These are phyloP conservation scores for Cladorrhinum samala DNA, from an alignment of 495 filamentous ascomycete species.

Conservation along the genomic window DNA sequence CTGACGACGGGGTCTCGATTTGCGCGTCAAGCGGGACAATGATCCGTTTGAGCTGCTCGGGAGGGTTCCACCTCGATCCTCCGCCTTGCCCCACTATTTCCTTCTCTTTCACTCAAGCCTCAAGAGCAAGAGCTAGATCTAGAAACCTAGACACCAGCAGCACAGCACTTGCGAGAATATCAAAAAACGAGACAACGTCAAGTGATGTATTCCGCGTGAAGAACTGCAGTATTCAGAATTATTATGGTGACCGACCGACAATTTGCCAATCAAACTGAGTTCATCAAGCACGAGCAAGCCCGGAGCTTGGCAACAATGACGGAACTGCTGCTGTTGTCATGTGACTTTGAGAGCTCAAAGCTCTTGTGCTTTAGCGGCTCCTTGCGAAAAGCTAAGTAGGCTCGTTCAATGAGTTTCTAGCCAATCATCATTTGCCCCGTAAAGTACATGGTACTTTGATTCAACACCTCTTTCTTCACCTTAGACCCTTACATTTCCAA, in stretches of 20 bases:
- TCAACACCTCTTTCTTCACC: neutral
- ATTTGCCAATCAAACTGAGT: constrained; percentile 7
- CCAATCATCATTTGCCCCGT: constrained; percentile 28
- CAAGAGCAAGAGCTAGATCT: neutral
- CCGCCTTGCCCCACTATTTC: constrained; percentile 1
- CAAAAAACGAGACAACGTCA: too few species aligned
- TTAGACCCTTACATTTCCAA: neutral
- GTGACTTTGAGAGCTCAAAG: constrained; percentile 8
- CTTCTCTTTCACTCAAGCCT: neutral
- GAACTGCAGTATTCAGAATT: too few species aligned
- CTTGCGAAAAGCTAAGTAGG: neutral
- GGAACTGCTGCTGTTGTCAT: constrained; percentile 3
- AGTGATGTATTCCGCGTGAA: neutral
- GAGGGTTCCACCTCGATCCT: constrained; percentile 5
- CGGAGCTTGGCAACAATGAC: constrained; percentile 10
- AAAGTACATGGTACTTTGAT: constrained; percentile 11
- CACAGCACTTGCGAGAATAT: too few species aligned
- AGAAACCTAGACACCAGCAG: neutral
- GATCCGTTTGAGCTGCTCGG: constrained; percentile 3
- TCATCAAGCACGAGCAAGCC: constrained; percentile 1
- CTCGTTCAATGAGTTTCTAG: neutral
- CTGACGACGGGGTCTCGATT: constrained; percentile 6
- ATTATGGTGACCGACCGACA: too few species aligned
- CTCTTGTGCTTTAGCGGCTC: constrained; percentile 1
- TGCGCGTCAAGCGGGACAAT: constrained; percentile 7